Evolutionary conservation across 164 flowering plant species (phyloP), one percentile per base, ranked within the genome.

Genomic region (Echeveria elegans): DNA sequence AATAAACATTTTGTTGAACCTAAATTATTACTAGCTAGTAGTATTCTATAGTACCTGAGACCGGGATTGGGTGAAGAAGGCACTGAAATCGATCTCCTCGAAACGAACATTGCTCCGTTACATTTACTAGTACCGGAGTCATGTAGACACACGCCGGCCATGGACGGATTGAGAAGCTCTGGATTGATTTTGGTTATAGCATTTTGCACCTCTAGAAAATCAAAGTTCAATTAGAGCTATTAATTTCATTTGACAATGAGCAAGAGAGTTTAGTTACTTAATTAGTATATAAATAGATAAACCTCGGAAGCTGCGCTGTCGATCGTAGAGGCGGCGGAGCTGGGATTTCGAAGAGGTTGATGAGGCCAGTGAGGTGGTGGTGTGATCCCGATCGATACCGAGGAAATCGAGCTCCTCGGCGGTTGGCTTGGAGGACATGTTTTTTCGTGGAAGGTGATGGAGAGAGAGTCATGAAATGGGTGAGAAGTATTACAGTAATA

Each of bases 131-230:
- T 6, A 6, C 6, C n/a, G 26, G 56, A 48, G 31, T 24, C 60
- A 8, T 23, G 60, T 9, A n/a, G 60, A 53, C 29, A 53, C 16
- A 56, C 26, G 34, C 83, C 74, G 4, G 79, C 76, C 7, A 87
- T 75, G 65, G 85, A 74, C 19, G 76, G 64, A 69, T 80, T 86
- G 28, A 86, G 71, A 23, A 85, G 37, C 69, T 83, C 82, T 0
- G 93, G 88, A 65, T 82, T 76, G n/a, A 88, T 83, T 81, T 81
- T 82, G 4, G 89, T 80, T 41, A 86, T 79, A 19, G 83, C 84
- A 31, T 68, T 71, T 23, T 83, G 91, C 28, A 82, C 60, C 4
- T 73, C 95, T 88, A 70, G 7, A 38, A 29, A 29, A 19, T 26
- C 8, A n/a, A 21, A 21, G 11, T 6, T 23, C 0, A 50, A 21